Evolutionary conservation across 164 flowering plant genomes (phyloP).

Genomic region (Houttuynia cordata): DNA sequence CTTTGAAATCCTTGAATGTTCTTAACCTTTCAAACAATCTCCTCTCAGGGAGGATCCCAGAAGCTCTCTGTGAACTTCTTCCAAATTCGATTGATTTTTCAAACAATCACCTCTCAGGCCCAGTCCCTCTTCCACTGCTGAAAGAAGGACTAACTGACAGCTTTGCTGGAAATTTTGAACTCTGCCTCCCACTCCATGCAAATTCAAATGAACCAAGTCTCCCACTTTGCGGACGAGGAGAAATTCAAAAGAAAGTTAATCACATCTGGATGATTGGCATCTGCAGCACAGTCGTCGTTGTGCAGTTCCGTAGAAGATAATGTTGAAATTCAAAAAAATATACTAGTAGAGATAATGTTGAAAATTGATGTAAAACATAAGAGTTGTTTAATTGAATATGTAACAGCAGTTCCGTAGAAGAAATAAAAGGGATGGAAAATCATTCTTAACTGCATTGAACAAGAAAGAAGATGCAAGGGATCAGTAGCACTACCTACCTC

Average conservation of each 20-base stretch:
- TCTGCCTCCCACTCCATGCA: slow-evolving; percentile 37
- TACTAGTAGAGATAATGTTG: no score
- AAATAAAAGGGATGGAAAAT: no score
- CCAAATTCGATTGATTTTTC: slow-evolving; percentile 78
- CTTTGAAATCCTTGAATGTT: slow-evolving; percentile 55
- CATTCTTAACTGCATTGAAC: no score
- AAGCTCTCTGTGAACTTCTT: slow-evolving; percentile 42
- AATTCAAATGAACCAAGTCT: slow-evolving; percentile 26
- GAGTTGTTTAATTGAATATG: no score
- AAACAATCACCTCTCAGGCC: slow-evolving; percentile 67
- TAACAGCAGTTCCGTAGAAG: no score
- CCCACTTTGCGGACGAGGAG: slow-evolving; percentile 36
- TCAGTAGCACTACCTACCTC: no score
- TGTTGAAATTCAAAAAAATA: no score
- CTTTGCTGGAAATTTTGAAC: slow-evolving; percentile 66
- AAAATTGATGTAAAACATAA: no score
- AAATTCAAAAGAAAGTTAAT: slow-evolving; percentile 28
- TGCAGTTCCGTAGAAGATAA: no score
- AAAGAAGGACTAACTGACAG: slow-evolving; percentile 58
- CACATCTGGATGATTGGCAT: slow-evolving; percentile 44
- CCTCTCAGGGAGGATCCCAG: slow-evolving; percentile 66
- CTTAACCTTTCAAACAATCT: slow-evolving; percentile 80
- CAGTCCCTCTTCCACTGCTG: slow-evolving; percentile 49
- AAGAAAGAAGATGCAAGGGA: no score
- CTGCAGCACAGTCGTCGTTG: slow-evolving; percentile 27